Conservation (phyloP, 306 rosid species). For the Quercus engelmannii region DNA sequence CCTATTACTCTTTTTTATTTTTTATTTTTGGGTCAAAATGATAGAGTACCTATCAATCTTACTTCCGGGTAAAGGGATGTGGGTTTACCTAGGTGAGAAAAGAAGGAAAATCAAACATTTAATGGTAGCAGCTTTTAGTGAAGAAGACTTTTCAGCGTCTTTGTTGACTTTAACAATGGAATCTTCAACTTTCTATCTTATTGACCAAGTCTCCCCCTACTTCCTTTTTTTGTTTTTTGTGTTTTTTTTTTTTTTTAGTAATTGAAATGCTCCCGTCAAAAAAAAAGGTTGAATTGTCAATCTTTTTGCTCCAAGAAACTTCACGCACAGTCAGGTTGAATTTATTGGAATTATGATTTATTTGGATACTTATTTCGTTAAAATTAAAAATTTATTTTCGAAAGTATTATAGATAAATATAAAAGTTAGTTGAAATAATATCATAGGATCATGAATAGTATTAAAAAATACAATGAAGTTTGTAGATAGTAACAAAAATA, state of each 20-base stretch:
- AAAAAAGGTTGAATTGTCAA: too few relatives aligned
- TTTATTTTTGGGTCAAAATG: background rate
- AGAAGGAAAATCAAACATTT: too few relatives aligned
- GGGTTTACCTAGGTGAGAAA: too few relatives aligned
- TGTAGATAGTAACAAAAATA: too few relatives aligned
- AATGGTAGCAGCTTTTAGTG: background rate
- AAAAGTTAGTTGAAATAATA: too few relatives aligned
- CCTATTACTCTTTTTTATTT: background rate
- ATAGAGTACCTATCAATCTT: too few relatives aligned
- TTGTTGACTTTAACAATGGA: conserved; percentile 15
- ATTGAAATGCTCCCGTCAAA: too few relatives aligned
- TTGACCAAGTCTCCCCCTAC: conserved; percentile 11
- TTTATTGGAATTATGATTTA: too few relatives aligned
- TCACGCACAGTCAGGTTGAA: too few relatives aligned
- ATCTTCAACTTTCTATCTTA: background rate
- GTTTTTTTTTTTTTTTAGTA: background rate
- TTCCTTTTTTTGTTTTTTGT: background rate
- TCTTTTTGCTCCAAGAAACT: too few relatives aligned
- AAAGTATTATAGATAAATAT: rapidly evolving
- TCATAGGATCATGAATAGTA: rapidly evolving
- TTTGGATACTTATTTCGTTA: rapidly evolving
- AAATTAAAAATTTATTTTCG: too few relatives aligned
- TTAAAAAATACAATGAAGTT: rapidly evolving
- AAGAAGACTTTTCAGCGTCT: background rate
- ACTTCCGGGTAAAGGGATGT: too few relatives aligned